Conservation (phyloP, 164 flowering plant genomes). For the Magnolia changhungtana region DNA sequence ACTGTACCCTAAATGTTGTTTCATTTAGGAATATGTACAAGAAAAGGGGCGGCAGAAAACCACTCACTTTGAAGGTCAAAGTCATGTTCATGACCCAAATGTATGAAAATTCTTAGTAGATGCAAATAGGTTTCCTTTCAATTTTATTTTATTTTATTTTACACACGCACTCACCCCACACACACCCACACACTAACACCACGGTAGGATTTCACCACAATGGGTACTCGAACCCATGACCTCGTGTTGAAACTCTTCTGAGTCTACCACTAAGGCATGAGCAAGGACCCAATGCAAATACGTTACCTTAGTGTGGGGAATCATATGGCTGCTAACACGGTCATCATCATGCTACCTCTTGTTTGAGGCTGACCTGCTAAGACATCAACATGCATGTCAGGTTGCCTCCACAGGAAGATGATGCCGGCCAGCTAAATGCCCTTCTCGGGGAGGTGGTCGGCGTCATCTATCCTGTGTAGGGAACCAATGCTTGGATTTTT, state of each 20-base stretch:
- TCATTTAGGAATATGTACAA: no score
- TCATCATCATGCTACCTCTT: neutral
- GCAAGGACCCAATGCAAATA: neutral
- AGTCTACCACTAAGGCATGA: no score
- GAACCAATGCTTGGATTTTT: slow-evolving; percentile 5
- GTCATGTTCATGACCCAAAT: neutral
- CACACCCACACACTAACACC: no score
- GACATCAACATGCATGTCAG: slow-evolving; percentile 2
- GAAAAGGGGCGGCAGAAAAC: neutral
- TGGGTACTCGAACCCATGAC: no score
- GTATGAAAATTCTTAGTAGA: neutral
- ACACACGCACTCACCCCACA: no score
- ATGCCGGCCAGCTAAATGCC: slow-evolving; percentile 1
- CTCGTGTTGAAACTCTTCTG: no score
- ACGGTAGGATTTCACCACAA: no score
- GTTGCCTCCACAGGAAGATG: slow-evolving; percentile 18
- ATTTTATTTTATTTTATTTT: neutral
- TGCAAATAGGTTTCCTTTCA: neutral
- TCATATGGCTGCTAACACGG: neutral
- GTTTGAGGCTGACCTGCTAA: neutral
- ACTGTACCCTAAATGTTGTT: no score
- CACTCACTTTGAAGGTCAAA: neutral
- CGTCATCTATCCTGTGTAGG: slow-evolving; percentile 25
- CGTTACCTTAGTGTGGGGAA: neutral
- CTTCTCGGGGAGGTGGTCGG: slow-evolving; percentile 7